Conservation (phyloP, 306 rosid genomes). For the Senna siamea region DNA sequence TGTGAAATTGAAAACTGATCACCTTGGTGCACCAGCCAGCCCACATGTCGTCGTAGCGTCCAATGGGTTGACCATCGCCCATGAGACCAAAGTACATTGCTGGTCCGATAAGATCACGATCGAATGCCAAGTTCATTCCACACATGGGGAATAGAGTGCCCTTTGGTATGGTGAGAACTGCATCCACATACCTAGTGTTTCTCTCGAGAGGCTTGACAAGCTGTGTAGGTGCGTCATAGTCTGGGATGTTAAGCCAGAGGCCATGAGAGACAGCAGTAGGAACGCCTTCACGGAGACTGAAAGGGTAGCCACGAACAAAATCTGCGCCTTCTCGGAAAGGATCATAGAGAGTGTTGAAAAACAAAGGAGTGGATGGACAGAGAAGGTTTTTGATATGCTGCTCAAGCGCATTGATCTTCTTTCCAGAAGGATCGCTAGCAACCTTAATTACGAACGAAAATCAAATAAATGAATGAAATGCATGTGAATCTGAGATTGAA, state of each 20-base stretch:
- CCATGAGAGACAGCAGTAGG: constrained; percentile 80
- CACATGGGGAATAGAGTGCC: constrained; percentile 45
- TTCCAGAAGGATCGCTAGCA: constrained; percentile 56
- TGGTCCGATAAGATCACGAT: constrained; percentile 27
- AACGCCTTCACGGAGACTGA: constrained; percentile 70
- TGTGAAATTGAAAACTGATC: no score
- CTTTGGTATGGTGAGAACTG: constrained; percentile 53
- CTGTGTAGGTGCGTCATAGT: constrained; percentile 63
- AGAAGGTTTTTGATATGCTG: constrained; percentile 55
- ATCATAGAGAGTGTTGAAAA: constrained; percentile 52
- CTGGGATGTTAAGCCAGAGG: constrained; percentile 79
- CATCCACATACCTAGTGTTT: constrained; percentile 58
- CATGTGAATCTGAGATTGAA: no score
- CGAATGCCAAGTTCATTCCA: constrained; percentile 32
- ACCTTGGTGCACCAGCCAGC: constrained; percentile 34
- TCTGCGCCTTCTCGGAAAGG: constrained; percentile 59
- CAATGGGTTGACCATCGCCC: constrained; percentile 34
- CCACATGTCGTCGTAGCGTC: constrained; percentile 35
- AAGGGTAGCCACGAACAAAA: constrained; percentile 75
- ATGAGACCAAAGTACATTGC: constrained; percentile 35
- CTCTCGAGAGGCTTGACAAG: constrained; percentile 60
- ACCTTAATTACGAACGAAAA: no score
- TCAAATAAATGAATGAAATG: no score
- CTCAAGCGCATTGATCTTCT: constrained; percentile 49
- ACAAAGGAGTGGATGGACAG: constrained; percentile 53